Base-by-base conservation (phyloP, 805 yeast genomes). In the Ogataea zsoltii region DNA sequence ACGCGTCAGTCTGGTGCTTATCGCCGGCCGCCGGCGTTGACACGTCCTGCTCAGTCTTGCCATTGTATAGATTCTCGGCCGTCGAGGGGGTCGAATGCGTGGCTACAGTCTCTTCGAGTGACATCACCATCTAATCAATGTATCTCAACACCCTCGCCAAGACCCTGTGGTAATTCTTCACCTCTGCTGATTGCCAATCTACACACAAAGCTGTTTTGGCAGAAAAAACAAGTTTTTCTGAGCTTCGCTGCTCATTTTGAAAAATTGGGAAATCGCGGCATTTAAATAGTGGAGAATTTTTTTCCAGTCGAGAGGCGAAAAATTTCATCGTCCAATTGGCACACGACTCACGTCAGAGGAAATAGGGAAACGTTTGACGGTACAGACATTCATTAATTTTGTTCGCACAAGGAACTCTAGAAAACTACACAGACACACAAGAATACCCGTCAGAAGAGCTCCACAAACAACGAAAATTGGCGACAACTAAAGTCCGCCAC, bases 31-130 rank as follows among this genome's bases (percentile, higher is more conserved):
- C 38, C 30, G 26, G 31, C 18, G 48, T 18, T 11, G 44, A 17
- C 25, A 19, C 47, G 12, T 38, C 49, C 15, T 34, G 38, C 18
- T 48, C 51, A 15, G 47, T 4, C 33, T 42, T 43, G 40, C 52
- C 46, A 41, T 49, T 47, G 34, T 39, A 33, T 39, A 40, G 38
- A 43, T 33, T 45, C 40, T 45, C 53, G 25, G 54, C 33, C 31
- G 45, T 37, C 17, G 49, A 35, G 30, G 53, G 36, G 26, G 54
- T 36, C 37, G 51, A 42, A 32, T 42, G 37, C 42, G 51, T 45
- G 44, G 52, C 49, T 38, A 46, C 47, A 21, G 60, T 48, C 46
- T 58, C 60, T 49, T 57, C 56, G 45, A 59, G 51, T 45, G 63
- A 53, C 62, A 59, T 57, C 42, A 59, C 61, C 61, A 54, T 54